Percentiles rank a stretch among this genome's conserved stretches.
These are phyloP conservation scores for Ephemerocybe angulata DNA, from an alignment of 768 basidiomycete genomes.

Conservation along the genomic window DNA sequence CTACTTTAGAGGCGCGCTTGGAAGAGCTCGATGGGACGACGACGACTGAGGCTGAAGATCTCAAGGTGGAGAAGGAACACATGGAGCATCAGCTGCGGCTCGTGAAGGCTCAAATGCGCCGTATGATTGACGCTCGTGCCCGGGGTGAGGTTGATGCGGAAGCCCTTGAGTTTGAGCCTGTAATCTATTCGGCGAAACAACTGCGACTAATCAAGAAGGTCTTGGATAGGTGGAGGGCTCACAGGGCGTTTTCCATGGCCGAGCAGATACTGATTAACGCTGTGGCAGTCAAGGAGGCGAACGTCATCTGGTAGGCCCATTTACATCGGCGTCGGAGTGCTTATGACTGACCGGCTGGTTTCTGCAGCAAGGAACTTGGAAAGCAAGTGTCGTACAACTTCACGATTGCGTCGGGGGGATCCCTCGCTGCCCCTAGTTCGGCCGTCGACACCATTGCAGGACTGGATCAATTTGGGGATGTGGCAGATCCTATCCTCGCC, in stretches of 20 bases:
- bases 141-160: slow-evolving; percentile 71
- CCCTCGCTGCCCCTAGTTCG: slow-evolving; percentile 74
- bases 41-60: slow-evolving; percentile 71
- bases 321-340: neutral
- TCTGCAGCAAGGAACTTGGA: slow-evolving; percentile 73
- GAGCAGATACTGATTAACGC: slow-evolving; percentile 84
- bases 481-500: slow-evolving; percentile 75
- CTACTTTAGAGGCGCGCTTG: slow-evolving; percentile 69
- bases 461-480: slow-evolving; percentile 89
- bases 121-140: slow-evolving; percentile 70
- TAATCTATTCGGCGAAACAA: slow-evolving; percentile 79
- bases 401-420: slow-evolving; percentile 79
- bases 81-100: slow-evolving; percentile 86
- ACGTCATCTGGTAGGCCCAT: slow-evolving; percentile 72
- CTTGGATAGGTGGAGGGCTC: slow-evolving; percentile 80
- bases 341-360: slow-evolving; percentile 7
- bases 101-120: slow-evolving; percentile 78
- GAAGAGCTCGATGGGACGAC: slow-evolving; percentile 49
- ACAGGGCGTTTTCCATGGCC: slow-evolving; percentile 88
- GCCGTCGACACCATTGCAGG: slow-evolving; percentile 84
- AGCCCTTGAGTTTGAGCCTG: slow-evolving; percentile 66
- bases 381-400: slow-evolving; percentile 93
- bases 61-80: slow-evolving; percentile 88
- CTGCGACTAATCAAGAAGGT: slow-evolving; percentile 79
- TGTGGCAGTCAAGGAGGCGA: slow-evolving; percentile 88